Conservation (phyloP, 768 basidiomycete genomes). For the Cystobasidium onofrii region DNA sequence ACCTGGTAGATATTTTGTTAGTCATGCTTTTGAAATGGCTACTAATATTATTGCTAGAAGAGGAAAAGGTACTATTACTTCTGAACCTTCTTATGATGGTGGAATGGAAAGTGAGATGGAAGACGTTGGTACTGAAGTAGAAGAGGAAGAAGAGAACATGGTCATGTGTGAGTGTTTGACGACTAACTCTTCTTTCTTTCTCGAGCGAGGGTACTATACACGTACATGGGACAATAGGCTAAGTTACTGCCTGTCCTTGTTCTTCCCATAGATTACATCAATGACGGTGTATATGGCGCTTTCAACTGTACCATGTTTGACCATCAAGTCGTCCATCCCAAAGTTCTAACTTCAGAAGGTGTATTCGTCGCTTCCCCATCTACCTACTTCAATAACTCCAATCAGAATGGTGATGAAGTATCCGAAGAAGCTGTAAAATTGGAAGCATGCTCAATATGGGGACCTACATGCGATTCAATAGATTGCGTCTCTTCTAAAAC, state of each 20-base stretch:
- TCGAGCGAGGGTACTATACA: no score
- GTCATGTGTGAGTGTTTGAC: slow-evolving; percentile 88
- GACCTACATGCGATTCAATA: slow-evolving; percentile 96
- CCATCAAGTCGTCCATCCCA: slow-evolving; percentile 81
- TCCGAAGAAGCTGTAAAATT: background rate
- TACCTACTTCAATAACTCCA: background rate
- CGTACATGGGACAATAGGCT: no score
- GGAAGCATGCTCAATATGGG: slow-evolving; percentile 70
- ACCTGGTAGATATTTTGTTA: slow-evolving; percentile 86
- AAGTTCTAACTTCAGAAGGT: slow-evolving; percentile 49
- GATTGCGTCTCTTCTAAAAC: slow-evolving; percentile 68
- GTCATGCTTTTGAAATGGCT: slow-evolving; percentile 57
- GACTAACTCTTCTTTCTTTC: no score
- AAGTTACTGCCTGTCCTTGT: no score
- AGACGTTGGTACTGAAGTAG: no score
- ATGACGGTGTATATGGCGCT: slow-evolving; percentile 95
- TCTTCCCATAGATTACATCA: slow-evolving; percentile 77
- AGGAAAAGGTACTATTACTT: slow-evolving; percentile 43
- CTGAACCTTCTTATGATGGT: slow-evolving; percentile 45
- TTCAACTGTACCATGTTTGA: slow-evolving; percentile 98
- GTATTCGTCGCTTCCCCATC: slow-evolving; percentile 34
- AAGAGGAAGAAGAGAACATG: slow-evolving; percentile 50
- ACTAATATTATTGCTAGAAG: slow-evolving; percentile 87
- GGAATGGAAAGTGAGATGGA: slow-evolving; percentile 22
- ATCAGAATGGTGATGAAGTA: no score